Percentiles rank a stretch among this genome's conserved stretches.
Evolutionary conservation across 345 rosid species (phyloP).

Genomic region (Populus ilicifolia): DNA sequence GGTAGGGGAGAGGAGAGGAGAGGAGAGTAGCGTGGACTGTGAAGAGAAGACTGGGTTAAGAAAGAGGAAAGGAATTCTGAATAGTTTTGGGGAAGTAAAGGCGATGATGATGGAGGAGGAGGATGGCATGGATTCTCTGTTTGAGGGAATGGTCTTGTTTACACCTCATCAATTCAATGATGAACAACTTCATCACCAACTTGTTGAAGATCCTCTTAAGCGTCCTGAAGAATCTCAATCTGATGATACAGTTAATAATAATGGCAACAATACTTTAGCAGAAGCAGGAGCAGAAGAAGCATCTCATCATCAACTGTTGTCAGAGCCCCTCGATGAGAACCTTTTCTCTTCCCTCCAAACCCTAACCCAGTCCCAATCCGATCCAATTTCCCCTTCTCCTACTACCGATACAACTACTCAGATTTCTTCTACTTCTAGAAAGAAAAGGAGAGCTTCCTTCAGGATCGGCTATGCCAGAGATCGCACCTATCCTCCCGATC

Average conservation of each 20-base stretch:
- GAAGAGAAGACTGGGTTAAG: neutral
- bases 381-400: slow-evolving; percentile 14
- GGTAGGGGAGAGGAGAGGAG: no score
- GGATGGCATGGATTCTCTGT: slow-evolving; percentile 64
- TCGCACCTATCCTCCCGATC: neutral
- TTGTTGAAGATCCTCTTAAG: slow-evolving; percentile 1
- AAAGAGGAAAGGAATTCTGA: neutral
- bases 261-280: slow-evolving; percentile 12
- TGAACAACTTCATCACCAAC: neutral
- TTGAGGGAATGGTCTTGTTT: slow-evolving; percentile 84
- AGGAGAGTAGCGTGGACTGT: no score
- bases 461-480: slow-evolving; percentile 77
- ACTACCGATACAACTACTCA: slow-evolving; percentile 8
- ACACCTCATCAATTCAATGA: slow-evolving; percentile 42
- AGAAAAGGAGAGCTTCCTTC: slow-evolving; percentile 71
- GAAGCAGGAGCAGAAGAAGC: neutral
- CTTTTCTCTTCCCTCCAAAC: slow-evolving; percentile 51
- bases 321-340: slow-evolving; percentile 71
- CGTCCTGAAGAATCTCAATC: slow-evolving; percentile 10
- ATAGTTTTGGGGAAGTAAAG: neutral
- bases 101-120: slow-evolving; percentile 23
- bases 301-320: neutral
- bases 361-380: slow-evolving; percentile 9
- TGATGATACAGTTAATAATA: neutral
- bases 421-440: slow-evolving; percentile 38